Evolutionary conservation across 345 rosid species (phyloP).

Genomic region (Melastoma malabathricum): DNA sequence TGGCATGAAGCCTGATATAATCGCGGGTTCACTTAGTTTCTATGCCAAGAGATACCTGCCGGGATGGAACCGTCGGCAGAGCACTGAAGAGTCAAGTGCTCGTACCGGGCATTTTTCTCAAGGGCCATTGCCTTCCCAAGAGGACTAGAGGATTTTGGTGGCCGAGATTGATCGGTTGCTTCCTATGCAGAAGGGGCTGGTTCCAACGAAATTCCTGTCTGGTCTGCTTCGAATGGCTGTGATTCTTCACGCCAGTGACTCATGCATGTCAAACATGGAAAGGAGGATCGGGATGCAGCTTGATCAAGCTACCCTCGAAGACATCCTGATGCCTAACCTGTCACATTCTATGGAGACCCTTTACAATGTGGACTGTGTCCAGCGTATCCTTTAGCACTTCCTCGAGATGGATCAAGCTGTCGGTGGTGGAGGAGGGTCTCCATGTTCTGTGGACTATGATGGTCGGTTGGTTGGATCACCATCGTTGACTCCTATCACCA

Average conservation of each 20-base stretch:
- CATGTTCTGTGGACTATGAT: constrained; percentile 58
- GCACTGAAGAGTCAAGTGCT: constrained; percentile 46
- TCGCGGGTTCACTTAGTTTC: constrained; percentile 58
- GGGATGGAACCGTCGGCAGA: constrained; percentile 65
- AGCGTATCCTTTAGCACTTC: constrained; percentile 77
- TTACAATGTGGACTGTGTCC: constrained; percentile 82
- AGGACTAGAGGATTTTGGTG: constrained; percentile 61
- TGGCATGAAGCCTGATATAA: constrained; percentile 61
- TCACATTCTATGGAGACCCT: constrained; percentile 81
- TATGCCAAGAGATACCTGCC: constrained; percentile 72
- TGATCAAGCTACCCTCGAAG: constrained; percentile 88
- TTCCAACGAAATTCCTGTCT: constrained; percentile 61
- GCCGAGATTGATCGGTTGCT: constrained; percentile 63
- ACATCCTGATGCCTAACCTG: constrained; percentile 86
- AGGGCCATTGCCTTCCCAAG: constrained; percentile 54
- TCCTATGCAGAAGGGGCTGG: constrained; percentile 69
- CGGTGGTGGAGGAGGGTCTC: constrained; percentile 48
- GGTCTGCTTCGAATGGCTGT: constrained; percentile 75
- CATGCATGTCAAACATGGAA: constrained; percentile 57
- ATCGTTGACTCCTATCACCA: constrained; percentile 63
- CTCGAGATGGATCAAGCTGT: constrained; percentile 60
- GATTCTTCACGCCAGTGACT: constrained; percentile 55
- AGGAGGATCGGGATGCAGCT: constrained; percentile 86
- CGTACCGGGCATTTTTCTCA: constrained; percentile 27
- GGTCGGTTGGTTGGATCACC: constrained; percentile 72